Evolutionary conservation across 2,329 filamentous ascomycete genomes (phyloP).

Genomic region (Emergomyces africanus): DNA sequence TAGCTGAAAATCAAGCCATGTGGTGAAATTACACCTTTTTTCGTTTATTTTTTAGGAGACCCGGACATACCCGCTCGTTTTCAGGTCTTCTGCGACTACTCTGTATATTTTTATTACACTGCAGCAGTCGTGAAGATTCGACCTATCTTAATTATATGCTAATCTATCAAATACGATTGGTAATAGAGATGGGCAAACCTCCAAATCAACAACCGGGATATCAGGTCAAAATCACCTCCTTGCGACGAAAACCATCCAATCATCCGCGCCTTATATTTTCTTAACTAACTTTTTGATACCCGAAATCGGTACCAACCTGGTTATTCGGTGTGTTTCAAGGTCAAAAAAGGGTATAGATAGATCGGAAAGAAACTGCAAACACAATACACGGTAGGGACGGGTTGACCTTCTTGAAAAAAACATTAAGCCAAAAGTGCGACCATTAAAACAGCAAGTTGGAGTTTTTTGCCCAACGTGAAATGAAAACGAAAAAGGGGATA

Average conservation of each 20-base stretch:
- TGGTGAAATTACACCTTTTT: conserved; percentile 9
- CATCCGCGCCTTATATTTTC: not conserved
- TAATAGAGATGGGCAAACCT: not conserved
- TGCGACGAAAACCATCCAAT: not conserved
- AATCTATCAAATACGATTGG: not conserved
- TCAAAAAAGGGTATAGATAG: not conserved
- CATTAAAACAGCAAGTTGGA: not conserved
- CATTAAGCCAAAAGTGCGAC: not conserved
- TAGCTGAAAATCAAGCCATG: conserved; percentile 12
- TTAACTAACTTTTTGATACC: not conserved
- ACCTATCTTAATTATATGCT: not conserved
- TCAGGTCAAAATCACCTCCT: not conserved
- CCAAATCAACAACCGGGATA: not conserved
- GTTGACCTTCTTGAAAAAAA: not conserved
- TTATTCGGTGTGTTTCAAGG: not conserved
- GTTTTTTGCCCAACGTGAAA: not conserved
- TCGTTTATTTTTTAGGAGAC: not conserved
- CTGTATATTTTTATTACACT: not conserved
- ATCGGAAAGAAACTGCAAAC: not conserved
- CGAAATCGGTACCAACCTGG: not conserved
- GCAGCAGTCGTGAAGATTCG: not conserved
- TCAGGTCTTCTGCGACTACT: not conserved
- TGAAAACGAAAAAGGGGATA: not conserved
- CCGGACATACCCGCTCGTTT: too few relatives aligned
- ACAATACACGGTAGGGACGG: not conserved